Base-by-base conservation (phyloP, 1,139 yeast genomes). In the Scheffersomyces parashehatae region DNA sequence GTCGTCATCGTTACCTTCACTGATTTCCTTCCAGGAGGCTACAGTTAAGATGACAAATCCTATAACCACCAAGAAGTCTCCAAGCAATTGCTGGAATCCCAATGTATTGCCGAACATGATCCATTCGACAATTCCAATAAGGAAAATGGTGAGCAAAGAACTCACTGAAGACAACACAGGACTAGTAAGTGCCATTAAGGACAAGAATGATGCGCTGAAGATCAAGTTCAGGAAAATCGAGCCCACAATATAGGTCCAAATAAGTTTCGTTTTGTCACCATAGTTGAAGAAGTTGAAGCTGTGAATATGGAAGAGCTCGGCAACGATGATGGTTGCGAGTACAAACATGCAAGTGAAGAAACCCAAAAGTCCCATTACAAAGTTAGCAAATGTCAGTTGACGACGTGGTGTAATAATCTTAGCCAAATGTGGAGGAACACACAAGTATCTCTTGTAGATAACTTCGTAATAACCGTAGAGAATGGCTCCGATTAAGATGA, bases 161-260 rank as follows among this genome's bases (percentile, higher is more conserved):
- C 93, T 85, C 9, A 89, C 96, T 0, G 93, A 82, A 1, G 95
- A 85, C 41, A 89, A 72, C 2, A 89, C 96, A 0, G 97, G 96
- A 12, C 88, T 83, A 0, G 96, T 89, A 46, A 89, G 74, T 1
- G 96, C 85, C 86, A 88, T 87, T 51, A 89, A 70, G 2, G 90
- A 78, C 49, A 89, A 73, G 55, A 89, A 88, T 35, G 86, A 73
- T 3, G 88, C 86, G 37, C 89, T 83, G 59, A 87, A 89, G 1
- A 79, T 54, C 52, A 87, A 70, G 59, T 89, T 89, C 14, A 86
- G 75, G 1, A 80, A 50, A 1, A 86, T 71, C 3, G 85, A 81
- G 6, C 82, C 68, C 1, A 67, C 36, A 29, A 81, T 71, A 40
- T 73, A 73, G 2, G 64, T 47, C 80, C 83, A 76, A 9, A 75